A percentile compares a stretch with the other conserved stretches of the same genome.
These are phyloP conservation scores for Paramecium tetraurelia DNA, from an alignment of 73 alveolate genomes.

Conservation along the genomic window DNA sequence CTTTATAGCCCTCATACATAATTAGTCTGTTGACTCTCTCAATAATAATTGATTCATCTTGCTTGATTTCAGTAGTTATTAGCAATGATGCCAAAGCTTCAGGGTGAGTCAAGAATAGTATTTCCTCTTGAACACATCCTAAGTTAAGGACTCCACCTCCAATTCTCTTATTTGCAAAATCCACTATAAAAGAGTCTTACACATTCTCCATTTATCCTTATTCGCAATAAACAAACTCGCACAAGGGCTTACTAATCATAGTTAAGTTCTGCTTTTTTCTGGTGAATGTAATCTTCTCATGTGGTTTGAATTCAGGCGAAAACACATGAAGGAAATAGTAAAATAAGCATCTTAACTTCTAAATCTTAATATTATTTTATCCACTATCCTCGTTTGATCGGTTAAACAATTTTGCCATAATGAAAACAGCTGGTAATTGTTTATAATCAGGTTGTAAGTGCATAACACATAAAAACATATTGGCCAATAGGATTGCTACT, in stretches of 20 bases:
- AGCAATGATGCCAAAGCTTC: conserved; percentile 76
- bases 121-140: conserved; percentile 96
- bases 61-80: conserved; percentile 80
- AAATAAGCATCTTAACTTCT: conserved; percentile 23
- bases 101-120: conserved; percentile 80
- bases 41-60: conserved; percentile 86
- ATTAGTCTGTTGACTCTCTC: conserved; percentile 78
- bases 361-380: neutral
- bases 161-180: conserved; percentile 91
- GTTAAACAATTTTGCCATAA: neutral
- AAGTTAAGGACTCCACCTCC: conserved; percentile 93
- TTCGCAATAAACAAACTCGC: neutral
- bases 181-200: conserved; percentile 65
- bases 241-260: neutral
- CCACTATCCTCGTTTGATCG: neutral
- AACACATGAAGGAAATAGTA: neutral
- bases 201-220: conserved; percentile 64
- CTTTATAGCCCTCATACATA: conserved; percentile 77
- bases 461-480: conserved; percentile 50
- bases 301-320: neutral
- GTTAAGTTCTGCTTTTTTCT: neutral
- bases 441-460: neutral
- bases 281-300: neutral
- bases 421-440: neutral
- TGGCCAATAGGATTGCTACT: conserved; percentile 36